phyloP scores from a whole-genome alignment of 2,329 filamentous ascomycete species.

The Tolypocladium sp. region DNA sequence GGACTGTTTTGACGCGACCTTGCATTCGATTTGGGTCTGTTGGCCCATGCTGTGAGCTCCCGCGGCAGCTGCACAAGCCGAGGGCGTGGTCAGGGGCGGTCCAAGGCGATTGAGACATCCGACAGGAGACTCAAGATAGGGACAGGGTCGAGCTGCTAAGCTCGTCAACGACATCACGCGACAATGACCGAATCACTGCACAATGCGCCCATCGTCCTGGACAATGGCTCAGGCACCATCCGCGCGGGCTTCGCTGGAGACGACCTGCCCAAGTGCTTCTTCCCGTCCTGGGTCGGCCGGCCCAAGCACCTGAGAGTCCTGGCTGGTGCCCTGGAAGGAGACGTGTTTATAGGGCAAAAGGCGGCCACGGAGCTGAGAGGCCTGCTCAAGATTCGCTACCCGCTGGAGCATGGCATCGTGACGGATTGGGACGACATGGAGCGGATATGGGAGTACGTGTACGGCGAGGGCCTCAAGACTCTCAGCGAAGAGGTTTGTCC shows the following conservation, averaged over 20 bases:
- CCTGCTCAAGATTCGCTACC: slow-evolving; percentile 90
- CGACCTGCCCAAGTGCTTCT: slow-evolving; percentile 92
- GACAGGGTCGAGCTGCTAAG: neutral
- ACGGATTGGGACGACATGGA: slow-evolving; percentile 99
- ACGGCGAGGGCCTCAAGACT: slow-evolving; percentile 90
- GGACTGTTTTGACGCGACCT: neutral
- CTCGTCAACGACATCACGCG: neutral
- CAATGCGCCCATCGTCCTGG: slow-evolving; percentile 96
- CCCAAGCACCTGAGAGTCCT: slow-evolving; percentile 93
- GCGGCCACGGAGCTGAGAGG: slow-evolving; percentile 82
- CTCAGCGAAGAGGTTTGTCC: slow-evolving; percentile 78
- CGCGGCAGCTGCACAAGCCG: neutral
- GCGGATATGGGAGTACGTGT: slow-evolving; percentile 97
- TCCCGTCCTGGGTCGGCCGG: slow-evolving; percentile 92
- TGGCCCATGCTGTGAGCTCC: slow-evolving; percentile 1
- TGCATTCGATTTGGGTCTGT: neutral
- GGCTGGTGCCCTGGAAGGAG: slow-evolving; percentile 91
- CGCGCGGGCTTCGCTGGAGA: slow-evolving; percentile 94
- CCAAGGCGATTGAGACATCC: neutral
- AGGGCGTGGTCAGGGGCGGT: neutral
- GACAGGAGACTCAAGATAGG: neutral
- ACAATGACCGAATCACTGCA: slow-evolving; percentile 60
- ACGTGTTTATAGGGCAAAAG: slow-evolving; percentile 91
- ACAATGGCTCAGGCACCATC: slow-evolving; percentile 98
- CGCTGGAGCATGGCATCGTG: slow-evolving; percentile 93